Percentiles rank a stretch among this genome's conserved stretches.
Evolutionary conservation across 2,329 filamentous ascomycete genomes (phyloP).

Genomic region (Venturia pyrina): DNA sequence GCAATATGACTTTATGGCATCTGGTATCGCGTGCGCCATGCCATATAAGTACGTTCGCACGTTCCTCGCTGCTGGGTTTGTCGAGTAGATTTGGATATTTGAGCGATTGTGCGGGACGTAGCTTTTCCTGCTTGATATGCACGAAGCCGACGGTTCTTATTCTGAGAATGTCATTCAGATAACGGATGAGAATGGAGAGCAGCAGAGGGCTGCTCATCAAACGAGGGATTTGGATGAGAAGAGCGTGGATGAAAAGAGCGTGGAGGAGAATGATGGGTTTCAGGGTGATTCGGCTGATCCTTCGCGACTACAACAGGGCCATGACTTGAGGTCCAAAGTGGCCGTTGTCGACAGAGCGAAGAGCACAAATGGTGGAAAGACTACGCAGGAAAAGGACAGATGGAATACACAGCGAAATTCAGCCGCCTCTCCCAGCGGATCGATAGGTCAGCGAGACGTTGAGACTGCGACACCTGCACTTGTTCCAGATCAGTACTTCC

Average conservation of each 20-base stretch:
- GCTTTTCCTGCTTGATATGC: background rate
- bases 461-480: background rate
- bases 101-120: background rate
- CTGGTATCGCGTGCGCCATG: background rate
- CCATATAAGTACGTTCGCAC: background rate
- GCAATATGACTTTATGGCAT: background rate
- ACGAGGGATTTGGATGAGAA: background rate
- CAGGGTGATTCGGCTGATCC: background rate
- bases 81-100: too few relatives aligned
- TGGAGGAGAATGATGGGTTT: background rate
- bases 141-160: background rate
- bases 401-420: background rate
- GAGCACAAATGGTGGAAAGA: background rate
- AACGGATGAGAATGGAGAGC: background rate
- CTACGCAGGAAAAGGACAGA: background rate
- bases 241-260: background rate
- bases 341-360: background rate
- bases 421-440: background rate
- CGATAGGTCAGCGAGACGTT: background rate
- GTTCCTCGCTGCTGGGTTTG: background rate
- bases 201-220: background rate
- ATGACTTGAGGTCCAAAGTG: background rate
- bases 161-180: background rate
- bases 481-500: conserved; percentile 16
- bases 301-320: background rate